phyloP scores from a whole-genome alignment of 2,329 filamentous ascomycete genomes.

The Alternaria viburni region DNA sequence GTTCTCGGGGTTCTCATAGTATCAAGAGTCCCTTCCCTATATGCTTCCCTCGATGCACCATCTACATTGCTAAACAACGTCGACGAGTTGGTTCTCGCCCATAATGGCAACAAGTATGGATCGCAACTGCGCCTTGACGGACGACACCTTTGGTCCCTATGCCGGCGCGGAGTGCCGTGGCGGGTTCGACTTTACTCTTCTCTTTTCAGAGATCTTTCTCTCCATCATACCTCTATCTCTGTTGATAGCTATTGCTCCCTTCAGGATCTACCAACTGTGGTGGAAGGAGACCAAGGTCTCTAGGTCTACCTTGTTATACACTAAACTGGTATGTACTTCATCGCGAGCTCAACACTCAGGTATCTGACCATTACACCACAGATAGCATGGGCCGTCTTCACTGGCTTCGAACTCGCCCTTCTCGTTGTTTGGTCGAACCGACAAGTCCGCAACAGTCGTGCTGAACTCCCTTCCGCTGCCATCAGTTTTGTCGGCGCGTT shows the following conservation, averaged over 20 bases:
- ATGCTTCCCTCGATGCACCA: slow-evolving; percentile 29
- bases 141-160: slow-evolving; percentile 43
- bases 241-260: slow-evolving; percentile 36
- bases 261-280: slow-evolving; percentile 37
- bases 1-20: slow-evolving; percentile 18
- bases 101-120: slow-evolving; percentile 30
- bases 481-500: slow-evolving; percentile 36
- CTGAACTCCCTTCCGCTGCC: slow-evolving; percentile 34
- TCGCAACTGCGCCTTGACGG: slow-evolving; percentile 28
- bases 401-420: slow-evolving; percentile 36
- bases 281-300: slow-evolving; percentile 33
- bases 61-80: slow-evolving; percentile 19
- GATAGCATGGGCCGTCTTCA: slow-evolving; percentile 33
- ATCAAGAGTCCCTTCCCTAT: slow-evolving; percentile 21
- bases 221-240: slow-evolving; percentile 40
- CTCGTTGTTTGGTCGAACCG: slow-evolving; percentile 36
- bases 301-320: slow-evolving; percentile 25
- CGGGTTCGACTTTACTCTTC: slow-evolving; percentile 48
- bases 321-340: slow-evolving; percentile 37
- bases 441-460: slow-evolving; percentile 15
- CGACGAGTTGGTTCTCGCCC: slow-evolving; percentile 20
- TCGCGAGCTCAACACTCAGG: not conserved
- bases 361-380: slow-evolving; percentile 9
- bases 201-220: slow-evolving; percentile 46
- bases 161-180: slow-evolving; percentile 40